phyloP scores from a whole-genome alignment of 2,329 filamentous ascomycete species.

The Fusarium luffae region DNA sequence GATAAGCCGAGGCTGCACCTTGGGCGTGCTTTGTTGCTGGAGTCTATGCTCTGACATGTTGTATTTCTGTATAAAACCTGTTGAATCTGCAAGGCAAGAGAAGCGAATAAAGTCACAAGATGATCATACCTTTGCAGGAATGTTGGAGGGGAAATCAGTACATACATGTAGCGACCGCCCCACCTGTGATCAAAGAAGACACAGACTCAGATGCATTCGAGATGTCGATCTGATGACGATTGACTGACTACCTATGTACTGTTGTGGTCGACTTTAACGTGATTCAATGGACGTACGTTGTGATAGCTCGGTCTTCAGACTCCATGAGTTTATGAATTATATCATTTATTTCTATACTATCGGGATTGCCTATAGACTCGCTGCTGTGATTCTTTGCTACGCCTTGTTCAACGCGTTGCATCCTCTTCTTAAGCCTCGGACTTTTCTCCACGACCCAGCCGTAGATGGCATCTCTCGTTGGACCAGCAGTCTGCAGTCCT shows the following conservation, averaged over 20 bases:
- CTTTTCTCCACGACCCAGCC: neutral
- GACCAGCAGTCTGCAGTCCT: constrained; percentile 1
- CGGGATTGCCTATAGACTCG: neutral
- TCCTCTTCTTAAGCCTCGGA: neutral
- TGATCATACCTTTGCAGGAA: neutral
- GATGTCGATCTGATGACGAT: neutral
- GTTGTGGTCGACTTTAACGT: neutral
- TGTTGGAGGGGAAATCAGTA: neutral
- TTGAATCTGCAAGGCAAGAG: neutral
- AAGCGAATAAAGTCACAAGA: neutral
- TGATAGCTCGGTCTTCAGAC: neutral
- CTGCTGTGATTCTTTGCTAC: neutral
- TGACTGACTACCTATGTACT: neutral
- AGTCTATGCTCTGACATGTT: neutral
- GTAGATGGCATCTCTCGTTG: neutral
- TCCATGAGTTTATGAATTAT: neutral
- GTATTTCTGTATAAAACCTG: neutral
- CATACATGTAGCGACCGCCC: neutral
- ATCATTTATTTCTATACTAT: neutral
- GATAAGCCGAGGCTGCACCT: constrained; percentile 68
- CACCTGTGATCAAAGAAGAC: neutral
- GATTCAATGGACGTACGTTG: neutral
- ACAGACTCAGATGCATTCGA: neutral
- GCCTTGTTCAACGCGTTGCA: neutral
- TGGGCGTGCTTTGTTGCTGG: constrained; percentile 8